A percentile compares a stretch with the other conserved stretches of the same genome.
Conservation (phyloP, 345 rosid species). For the Corchorus olitorius region DNA sequence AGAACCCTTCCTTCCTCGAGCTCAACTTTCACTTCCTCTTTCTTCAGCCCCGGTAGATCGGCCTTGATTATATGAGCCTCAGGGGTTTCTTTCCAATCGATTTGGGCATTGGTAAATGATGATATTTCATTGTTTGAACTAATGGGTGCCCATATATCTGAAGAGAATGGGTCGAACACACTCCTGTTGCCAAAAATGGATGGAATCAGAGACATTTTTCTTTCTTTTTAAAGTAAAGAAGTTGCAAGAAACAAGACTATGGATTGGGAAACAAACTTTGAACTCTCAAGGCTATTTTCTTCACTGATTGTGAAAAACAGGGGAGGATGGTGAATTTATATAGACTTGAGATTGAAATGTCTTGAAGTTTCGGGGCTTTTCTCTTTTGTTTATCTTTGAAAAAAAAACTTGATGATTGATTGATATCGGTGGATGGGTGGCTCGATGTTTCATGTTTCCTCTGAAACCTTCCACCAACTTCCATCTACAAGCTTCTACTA, state of each 20-base stretch:
- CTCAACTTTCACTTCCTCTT: slow-evolving; percentile 48
- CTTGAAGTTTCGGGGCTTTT: slow-evolving; percentile 8
- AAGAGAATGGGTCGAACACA: slow-evolving; percentile 12
- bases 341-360: background rate
- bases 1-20: slow-evolving; percentile 34
- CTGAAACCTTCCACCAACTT: background rate
- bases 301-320: background rate
- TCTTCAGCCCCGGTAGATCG: slow-evolving; percentile 46
- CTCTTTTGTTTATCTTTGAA: background rate
- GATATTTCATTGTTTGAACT: background rate
- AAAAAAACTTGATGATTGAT: background rate
- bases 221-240: background rate
- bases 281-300: background rate
- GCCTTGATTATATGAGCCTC: slow-evolving; percentile 40
- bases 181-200: background rate
- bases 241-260: background rate
- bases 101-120: slow-evolving; percentile 10
- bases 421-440: background rate
- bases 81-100: slow-evolving; percentile 51
- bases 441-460: background rate
- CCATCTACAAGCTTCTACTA: background rate
- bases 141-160: background rate
- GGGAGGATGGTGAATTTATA: background rate
- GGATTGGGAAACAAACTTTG: no score
- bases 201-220: slow-evolving; percentile 14